Evolutionary conservation across 75 land plant genomes (phyloP), one percentile per base, ranked within the genome.

Genomic region (Pinus albicaulis): DNA sequence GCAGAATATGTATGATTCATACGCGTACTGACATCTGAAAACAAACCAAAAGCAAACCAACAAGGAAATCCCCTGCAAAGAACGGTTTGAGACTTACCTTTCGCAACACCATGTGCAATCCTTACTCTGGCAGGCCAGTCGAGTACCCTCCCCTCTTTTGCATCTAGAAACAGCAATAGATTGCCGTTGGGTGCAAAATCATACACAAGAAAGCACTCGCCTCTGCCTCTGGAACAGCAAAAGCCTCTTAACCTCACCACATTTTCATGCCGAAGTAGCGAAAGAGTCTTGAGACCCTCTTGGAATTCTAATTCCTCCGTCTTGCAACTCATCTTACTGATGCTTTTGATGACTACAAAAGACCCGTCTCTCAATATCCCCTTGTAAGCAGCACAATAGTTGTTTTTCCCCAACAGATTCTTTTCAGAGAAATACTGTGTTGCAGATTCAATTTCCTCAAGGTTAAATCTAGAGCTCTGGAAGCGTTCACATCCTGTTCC

Each of bases 341-440:
- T 78, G 71, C 86, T 84, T 78, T 79, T 89, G 13, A 90, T 74
- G 6, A 86, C 95, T 62, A 92, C 92, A 23, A 69, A 63, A 8
- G 89, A 85, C 16, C 99, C 99, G 66, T 96, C 94, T 73, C 92
- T 79, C 31, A 96, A 64, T 44, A 86, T 74, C 31, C 95, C 99
- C 69, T 85, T 93, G 56, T 96, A 91, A 26, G 84, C 83, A 4
- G 92, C 86, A 3, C 91, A 89, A 71, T 80, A 89, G 57, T 73
- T 80, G 77, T 84, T 88, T 83, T 84, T 91, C 4, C 90, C 89
- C 71, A 96, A 74, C 82, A 96, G 76, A 73, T 91, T 91, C 44
- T 79, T 82, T 59, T 91, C 94, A 7, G 96, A 91, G 82, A 96
- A 96, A 82, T 88, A 87, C 76, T 93, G 96, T 12, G 99, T 93